phyloP scores from a whole-genome alignment of 164 flowering plant species.

The Nymphaea colorata region DNA sequence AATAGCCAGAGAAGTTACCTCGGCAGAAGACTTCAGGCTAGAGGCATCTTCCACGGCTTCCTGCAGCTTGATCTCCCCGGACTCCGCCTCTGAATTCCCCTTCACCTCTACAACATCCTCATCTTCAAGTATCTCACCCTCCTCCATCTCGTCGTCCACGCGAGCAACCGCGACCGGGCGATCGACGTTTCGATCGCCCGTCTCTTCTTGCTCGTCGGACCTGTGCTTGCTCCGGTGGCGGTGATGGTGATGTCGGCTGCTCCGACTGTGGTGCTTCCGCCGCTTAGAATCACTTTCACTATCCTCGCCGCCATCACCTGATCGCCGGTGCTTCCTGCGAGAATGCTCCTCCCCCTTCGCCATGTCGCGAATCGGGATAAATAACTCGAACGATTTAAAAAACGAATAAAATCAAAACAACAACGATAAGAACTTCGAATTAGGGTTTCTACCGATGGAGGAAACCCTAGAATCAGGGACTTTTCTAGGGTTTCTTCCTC shows the following conservation, averaged over 20 bases:
- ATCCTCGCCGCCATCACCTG: slow-evolving; percentile 18
- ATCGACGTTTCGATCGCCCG: slow-evolving; percentile 9
- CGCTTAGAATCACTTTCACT: slow-evolving; percentile 37
- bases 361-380: slow-evolving; percentile 18
- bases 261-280: slow-evolving; percentile 49
- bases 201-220: slow-evolving; percentile 8
- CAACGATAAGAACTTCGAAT: not conserved
- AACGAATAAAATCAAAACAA: not conserved
- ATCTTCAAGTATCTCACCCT: slow-evolving; percentile 92
- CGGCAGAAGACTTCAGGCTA: slow-evolving; percentile 18
- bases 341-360: slow-evolving; percentile 31
- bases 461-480: not conserved
- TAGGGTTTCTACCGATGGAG: not conserved
- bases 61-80: slow-evolving; percentile 29
- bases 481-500: not conserved
- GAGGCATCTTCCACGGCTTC: slow-evolving; percentile 7
- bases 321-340: slow-evolving; percentile 6
- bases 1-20: slow-evolving; percentile 19
- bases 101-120: slow-evolving; percentile 16
- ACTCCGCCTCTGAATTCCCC: slow-evolving; percentile 31
- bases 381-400: not conserved
- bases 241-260: slow-evolving; percentile 24
- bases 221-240: slow-evolving; percentile 48
- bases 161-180: slow-evolving; percentile 3
- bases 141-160: slow-evolving; percentile 72